Evolutionary conservation across 768 basidiomycete species (phyloP).

Genomic region (Termitomyces sp.): DNA sequence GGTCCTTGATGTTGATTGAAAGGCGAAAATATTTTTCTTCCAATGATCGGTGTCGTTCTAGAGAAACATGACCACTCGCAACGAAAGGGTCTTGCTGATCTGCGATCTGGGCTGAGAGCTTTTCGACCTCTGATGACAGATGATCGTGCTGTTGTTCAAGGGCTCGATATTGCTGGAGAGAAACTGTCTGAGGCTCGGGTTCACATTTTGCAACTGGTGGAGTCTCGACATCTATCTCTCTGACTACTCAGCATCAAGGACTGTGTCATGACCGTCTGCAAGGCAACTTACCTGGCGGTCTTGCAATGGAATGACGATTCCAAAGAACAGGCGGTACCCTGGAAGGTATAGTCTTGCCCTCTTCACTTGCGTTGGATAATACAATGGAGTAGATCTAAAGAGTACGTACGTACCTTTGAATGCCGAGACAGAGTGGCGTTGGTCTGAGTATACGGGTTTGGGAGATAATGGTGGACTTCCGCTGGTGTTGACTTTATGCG

Average conservation of each 20-base stretch:
- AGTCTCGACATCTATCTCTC: neutral
- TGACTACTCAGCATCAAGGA: neutral
- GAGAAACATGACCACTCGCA: slow-evolving; percentile 13
- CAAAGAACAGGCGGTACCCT: neutral
- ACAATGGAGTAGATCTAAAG: neutral
- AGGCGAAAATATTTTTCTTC: slow-evolving; percentile 5
- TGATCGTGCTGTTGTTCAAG: slow-evolving; percentile 6
- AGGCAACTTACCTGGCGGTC: neutral
- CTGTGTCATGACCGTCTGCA: neutral
- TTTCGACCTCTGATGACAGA: slow-evolving; percentile 6
- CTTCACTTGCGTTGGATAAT: neutral
- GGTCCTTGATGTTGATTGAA: slow-evolving; percentile 5
- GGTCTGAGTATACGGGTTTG: slow-evolving; percentile 7
- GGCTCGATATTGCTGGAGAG: neutral
- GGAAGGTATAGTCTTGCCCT: neutral
- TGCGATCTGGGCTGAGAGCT: slow-evolving; percentile 10
- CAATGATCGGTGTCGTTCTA: slow-evolving; percentile 2
- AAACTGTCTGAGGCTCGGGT: neutral
- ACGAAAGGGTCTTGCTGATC: slow-evolving; percentile 18
- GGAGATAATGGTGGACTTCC: slow-evolving; percentile 7
- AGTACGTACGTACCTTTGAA: slow-evolving; percentile 4
- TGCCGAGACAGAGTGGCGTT: neutral
- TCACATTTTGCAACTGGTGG: neutral
- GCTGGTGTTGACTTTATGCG: neutral
- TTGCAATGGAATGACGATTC: neutral